These are phyloP conservation scores for Collybiopsis luxurians DNA, from an alignment of 768 basidiomycete genomes.

Conservation along the genomic window DNA sequence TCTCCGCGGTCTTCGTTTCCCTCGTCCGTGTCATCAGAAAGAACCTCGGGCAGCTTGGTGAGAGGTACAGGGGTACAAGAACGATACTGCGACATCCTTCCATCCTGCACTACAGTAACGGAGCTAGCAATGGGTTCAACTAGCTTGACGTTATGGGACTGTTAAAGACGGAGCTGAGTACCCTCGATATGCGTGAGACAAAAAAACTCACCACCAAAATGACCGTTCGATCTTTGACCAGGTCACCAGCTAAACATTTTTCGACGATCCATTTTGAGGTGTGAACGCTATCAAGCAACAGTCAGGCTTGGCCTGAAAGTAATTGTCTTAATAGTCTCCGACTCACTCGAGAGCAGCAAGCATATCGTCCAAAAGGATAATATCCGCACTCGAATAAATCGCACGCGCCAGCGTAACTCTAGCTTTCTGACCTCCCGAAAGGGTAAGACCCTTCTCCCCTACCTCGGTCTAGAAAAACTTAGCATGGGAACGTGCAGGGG, in stretches of 20 bases:
- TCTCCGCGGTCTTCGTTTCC: background rate
- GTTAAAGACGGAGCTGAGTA: too few species aligned
- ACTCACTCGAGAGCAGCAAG: conserved; percentile 59
- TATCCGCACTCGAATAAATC: conserved; percentile 47
- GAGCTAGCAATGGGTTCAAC: conserved; percentile 20
- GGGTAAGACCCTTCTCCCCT: conserved; percentile 66
- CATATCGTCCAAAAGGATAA: conserved; percentile 74
- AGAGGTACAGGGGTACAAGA: background rate
- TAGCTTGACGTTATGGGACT: conserved; percentile 33
- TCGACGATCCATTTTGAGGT: conserved; percentile 52
- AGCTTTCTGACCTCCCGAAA: conserved; percentile 47
- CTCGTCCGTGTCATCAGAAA: background rate
- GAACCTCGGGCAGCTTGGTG: conserved; percentile 10
- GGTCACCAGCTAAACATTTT: conserved; percentile 43
- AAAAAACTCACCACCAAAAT: conserved; percentile 44
- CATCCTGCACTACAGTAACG: conserved; percentile 40
- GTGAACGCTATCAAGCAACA: conserved; percentile 38
- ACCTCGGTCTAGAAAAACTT: conserved; percentile 66
- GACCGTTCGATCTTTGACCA: conserved; percentile 47
- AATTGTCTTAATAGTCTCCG: too few species aligned
- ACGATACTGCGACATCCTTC: conserved; percentile 29
- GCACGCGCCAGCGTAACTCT: conserved; percentile 41
- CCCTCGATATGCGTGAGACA: too few species aligned
- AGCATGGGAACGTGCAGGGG: too few species aligned
- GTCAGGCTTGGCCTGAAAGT: too few species aligned